Evolutionary conservation across 495 filamentous ascomycete genomes (phyloP), one percentile per base, ranked within the genome.

Genomic region (Aspergillus coremiiformis): DNA sequence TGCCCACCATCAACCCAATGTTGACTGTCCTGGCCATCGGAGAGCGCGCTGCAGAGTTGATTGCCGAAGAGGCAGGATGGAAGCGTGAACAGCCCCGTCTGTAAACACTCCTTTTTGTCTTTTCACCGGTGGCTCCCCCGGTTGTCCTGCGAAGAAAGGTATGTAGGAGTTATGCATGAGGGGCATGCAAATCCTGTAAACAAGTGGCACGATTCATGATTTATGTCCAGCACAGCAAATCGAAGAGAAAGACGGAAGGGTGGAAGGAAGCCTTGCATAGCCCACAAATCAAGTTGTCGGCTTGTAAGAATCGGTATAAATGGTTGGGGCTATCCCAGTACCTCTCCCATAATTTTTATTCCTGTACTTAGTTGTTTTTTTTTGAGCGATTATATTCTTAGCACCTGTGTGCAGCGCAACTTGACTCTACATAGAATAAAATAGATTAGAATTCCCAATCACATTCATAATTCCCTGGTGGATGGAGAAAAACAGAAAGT

Each of bases 1-100:
- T 85, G 79, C 70, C 81, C 51, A 80, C 61, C 35, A 74, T 83
- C 57, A 85, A 85, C 68, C 82, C 82, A 14, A 85, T 85, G 82
- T 59, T 85, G 58, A 85, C 82, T 20, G 81, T 85, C 5, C 53
- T 86, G 63, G 75, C 69, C 17, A 78, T 86, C 59, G 83, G 82
- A 20, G 83, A 86, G 71, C 68, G 82, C 50, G 75, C 75, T 12
- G 83, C 82, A 11, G 82, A 86, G 68, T 58, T 85, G 59, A 74
- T 86, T 60, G 82, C 82, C 49, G 72, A 79, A 54, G 71, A 78
- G 56, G 78, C 76, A 44, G 82, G 81, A 7, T 83, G 79, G 80
- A 78, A 70, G 59, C 75, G 73, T 52, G 66, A 74, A 51, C 73
- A 77, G 67, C 71, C 72, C 42, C 66, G 68, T 52, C 63, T 76